These are phyloP conservation scores for Macrolepiota albuminosa DNA, from an alignment of 768 basidiomycete genomes.

Conservation along the genomic window DNA sequence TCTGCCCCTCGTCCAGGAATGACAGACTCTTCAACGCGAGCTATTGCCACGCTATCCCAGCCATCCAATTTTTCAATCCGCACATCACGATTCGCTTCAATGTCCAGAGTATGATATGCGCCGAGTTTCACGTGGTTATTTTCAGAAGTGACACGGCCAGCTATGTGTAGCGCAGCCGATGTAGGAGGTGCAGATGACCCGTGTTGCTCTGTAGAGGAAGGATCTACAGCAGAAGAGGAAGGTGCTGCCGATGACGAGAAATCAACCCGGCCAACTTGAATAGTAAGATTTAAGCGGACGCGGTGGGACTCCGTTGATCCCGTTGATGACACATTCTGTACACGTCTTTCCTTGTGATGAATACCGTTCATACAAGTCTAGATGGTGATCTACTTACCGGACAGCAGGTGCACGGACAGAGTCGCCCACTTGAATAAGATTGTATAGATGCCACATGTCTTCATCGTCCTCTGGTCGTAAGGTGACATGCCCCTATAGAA, in stretches of 20 bases:
- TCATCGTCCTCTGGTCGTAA: constrained; percentile 96
- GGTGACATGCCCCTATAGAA: constrained; percentile 81
- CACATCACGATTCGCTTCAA: constrained; percentile 88
- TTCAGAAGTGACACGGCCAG: constrained; percentile 82
- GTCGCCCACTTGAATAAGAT: constrained; percentile 89
- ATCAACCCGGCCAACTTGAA: constrained; percentile 73
- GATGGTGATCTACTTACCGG: constrained; percentile 39
- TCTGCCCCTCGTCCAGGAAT: constrained; percentile 95
- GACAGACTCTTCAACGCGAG: constrained; percentile 82
- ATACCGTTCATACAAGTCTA: neutral
- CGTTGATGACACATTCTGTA: constrained; percentile 86
- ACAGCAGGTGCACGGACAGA: constrained; percentile 81
- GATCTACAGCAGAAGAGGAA: constrained; percentile 42
- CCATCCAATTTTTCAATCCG: constrained; percentile 82
- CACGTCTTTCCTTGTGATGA: constrained; percentile 46
- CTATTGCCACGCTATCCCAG: constrained; percentile 89
- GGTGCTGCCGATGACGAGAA: constrained; percentile 70
- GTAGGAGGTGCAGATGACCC: constrained; percentile 28
- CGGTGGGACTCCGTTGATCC: constrained; percentile 93
- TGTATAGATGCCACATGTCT: constrained; percentile 99
- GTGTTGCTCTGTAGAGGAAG: constrained; percentile 25
- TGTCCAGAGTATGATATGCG: constrained; percentile 90
- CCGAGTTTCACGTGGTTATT: constrained; percentile 89
- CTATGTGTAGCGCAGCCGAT: constrained; percentile 73
- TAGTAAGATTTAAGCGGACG: constrained; percentile 77